Conservation (phyloP, 2,329 filamentous ascomycete species). For the Arachnomyces sp. region DNA sequence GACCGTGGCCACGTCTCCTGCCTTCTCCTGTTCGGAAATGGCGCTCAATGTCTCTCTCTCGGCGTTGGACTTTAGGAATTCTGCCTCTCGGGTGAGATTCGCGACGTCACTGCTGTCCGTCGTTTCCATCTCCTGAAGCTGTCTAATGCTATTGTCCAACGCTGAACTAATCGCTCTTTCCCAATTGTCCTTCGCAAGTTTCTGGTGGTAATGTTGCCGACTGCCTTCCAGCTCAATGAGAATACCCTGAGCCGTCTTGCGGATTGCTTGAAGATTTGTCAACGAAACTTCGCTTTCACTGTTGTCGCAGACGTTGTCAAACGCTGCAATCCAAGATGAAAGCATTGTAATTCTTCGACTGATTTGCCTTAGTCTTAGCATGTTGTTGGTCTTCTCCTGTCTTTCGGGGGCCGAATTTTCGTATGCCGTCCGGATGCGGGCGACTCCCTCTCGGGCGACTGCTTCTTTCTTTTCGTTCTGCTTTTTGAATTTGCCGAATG, state of each 20-base stretch:
- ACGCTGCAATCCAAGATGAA: constrained; percentile 88
- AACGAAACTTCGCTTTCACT: constrained; percentile 61
- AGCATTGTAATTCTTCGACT: constrained; percentile 78
- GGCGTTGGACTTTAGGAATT: constrained; percentile 75
- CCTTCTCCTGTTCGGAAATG: constrained; percentile 76
- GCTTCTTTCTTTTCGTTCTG: constrained; percentile 76
- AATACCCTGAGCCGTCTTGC: constrained; percentile 83
- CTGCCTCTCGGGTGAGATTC: constrained; percentile 70
- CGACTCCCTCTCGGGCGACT: constrained; percentile 68
- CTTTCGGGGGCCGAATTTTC: constrained; percentile 72
- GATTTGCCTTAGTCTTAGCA: constrained; percentile 75
- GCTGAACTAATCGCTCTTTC: constrained; percentile 81
- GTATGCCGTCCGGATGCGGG: constrained; percentile 73
- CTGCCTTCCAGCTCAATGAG: constrained; percentile 83
- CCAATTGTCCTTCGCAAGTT: constrained; percentile 74
- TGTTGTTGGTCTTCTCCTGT: constrained; percentile 67
- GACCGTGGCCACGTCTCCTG: constrained; percentile 66
- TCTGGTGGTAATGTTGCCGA: constrained; percentile 82
- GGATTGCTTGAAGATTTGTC: constrained; percentile 62
- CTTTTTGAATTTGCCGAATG: constrained; percentile 84
- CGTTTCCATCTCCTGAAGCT: constrained; percentile 64
- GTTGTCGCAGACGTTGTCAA: constrained; percentile 71
- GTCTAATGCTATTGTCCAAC: constrained; percentile 72
- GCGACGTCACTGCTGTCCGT: constrained; percentile 61
- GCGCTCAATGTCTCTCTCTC: constrained; percentile 70